Base-by-base conservation (phyloP, 352 stramenopile species). In the Globisporangium barbulae region DNA sequence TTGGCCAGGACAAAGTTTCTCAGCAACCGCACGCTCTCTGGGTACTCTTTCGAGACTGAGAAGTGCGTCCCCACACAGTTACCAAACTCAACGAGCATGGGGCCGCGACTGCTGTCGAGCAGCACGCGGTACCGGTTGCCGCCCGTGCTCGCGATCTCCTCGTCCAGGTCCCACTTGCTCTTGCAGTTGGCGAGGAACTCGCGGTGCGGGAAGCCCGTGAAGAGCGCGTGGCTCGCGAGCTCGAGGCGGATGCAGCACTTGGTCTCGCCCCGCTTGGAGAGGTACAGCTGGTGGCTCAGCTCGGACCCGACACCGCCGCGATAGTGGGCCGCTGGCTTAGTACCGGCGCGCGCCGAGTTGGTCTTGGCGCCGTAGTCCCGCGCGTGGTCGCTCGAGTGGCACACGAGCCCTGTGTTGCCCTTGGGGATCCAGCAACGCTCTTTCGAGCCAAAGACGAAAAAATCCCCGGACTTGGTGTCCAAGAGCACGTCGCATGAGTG, bases 21-120 rank as follows among this genome's bases (percentile, higher is more conserved):
- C 53, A 94, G 28, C 25, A 91, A 53, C 41, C 69, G 63, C 3
- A 72, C 48, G 8, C 71, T 81, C 63, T 83, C 79, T 0, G 79
- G 74, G 52, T 94, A 90, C 53, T 89, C 81, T 5, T 54, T 65
- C 8, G 58, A 56, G 21, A 93, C 61, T 47, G 68, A 53, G 52
- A 94, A 94, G 72, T 94, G 86, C 0, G 72, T 65, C 9, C 86
- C 85, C 0, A 92, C 59, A 56, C 80, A 83, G 64, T 94, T 93
- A 67, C 86, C 81, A 71, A 93, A 94, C 61, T 93, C 86, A 6
- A 93, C 59, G n/a, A 94, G 52, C 78, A 93, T 83, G 0, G 86
- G 86, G 0, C 86, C 86, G 0, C 84, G 79, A 61, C 56, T 79
- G 54, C 83, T 93, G 65, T 94, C 86, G 19, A 91, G 65, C 9